Base-by-base conservation (phyloP, 345 rosid species). In the Populus pruinosa region DNA sequence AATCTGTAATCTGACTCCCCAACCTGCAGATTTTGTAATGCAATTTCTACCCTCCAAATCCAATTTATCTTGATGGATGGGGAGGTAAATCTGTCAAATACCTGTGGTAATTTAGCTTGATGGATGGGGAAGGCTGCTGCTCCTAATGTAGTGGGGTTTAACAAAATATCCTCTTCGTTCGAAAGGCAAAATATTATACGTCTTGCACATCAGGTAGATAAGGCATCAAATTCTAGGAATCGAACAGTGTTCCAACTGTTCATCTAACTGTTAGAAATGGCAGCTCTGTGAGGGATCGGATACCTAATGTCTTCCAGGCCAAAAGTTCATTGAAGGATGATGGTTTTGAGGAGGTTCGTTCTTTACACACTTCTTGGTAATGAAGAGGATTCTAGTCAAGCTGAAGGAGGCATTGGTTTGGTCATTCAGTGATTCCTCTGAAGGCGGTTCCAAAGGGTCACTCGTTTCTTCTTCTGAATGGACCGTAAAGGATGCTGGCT, bases 251-350 rank as follows among this genome's bases (percentile, higher is more conserved):
- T 55, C 89, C 91, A 11, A 36, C 83, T 17, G 98, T 91, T 27
- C 91, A 93, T 75, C 85, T 93, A 21, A 91, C 90, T 0, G 96
- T 91, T 21, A 83, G 98, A 76, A 93, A 91, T 82, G 98, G 97
- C 11, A 91, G 99, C 71, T 90, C 98, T 4, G 65, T 90, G 25
- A 87, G 80, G 75, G 84, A 93, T 11, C 84, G 81, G 38, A 76
- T 95, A 33, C 91, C 97, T 13, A 86, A 90, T 65, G 78, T 95
- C 98, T 1, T 95, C 93, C 90, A 87, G 82, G 85, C 98, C 97
- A 3, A 91, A 93, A 82, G 94, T 91, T 8, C 84, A 79, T 47
- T 95, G 97, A 89, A 88, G 82, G 98, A 93, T 38, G 94, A 92
- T 4, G 98, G 96, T 1, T 89, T 86, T 53, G 87, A 91, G 79